Evolutionary conservation across 768 basidiomycete species (phyloP), one percentile per base, ranked within the genome.

Genomic region (Lactarius deliciosus): DNA sequence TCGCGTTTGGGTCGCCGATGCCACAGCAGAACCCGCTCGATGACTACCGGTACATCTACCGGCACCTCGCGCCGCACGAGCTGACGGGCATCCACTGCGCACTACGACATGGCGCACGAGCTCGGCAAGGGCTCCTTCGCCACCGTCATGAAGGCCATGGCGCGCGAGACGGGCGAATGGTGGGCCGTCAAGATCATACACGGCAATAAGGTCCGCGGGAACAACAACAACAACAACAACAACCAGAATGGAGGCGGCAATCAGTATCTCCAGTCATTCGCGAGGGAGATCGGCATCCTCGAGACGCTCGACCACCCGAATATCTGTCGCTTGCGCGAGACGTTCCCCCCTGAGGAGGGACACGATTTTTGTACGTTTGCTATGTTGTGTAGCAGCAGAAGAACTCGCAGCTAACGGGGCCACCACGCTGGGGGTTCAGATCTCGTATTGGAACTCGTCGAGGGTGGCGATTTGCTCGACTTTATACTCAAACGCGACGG

Each of bases 101-200:
- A 80, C 63, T 92, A 92, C 74, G 90, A 91, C 68, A 72, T 91
- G 45, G 79, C 81, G 38, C 75, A 79, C 60, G 88, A 91, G 75
- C 84, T 98, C 3, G 96, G 96, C 61, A 89, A 88, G 71, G 96
- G 96, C 10, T 88, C 92, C 2, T 98, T 97, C 74, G 96, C 94
- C 5, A 89, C 89, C 11, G 96, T 98, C 22, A 84, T 88, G 79
- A 91, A 90, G 74, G 94, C 92, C 1, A 80, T 95, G 55, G 83
- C 86, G 70, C 85, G 87, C 11, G 75, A 77, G 25, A 89, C 88
- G 13, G 93, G 93, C 13, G 78, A 83, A 64, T 86, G 86, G 82
- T 88, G 84, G 68, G 96, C 96, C 0, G 86, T 96, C 76, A 98
- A 98, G 80, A 88, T 94, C 80, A 93, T 96, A 66, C 81, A 86